Conservation (phyloP, 139 green algal genomes). For the Klebsormidium nitens region DNA sequence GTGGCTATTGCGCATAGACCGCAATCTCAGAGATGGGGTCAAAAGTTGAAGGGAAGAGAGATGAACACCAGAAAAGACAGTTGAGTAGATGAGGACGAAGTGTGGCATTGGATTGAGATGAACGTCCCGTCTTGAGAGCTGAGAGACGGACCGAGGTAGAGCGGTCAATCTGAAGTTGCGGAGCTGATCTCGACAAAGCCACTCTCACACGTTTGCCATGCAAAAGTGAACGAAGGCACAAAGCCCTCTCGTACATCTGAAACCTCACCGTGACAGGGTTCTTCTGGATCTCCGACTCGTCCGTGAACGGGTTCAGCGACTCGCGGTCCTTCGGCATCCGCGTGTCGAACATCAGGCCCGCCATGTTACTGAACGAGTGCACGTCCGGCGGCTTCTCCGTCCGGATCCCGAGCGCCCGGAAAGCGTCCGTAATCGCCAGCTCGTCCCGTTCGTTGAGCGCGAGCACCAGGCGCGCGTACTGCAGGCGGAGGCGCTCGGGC, state of each 20-base stretch:
- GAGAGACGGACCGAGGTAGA: too few relatives aligned
- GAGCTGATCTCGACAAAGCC: too few relatives aligned
- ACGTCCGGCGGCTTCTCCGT: conserved; percentile 52
- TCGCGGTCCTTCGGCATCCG: conserved; percentile 39
- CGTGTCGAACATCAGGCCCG: conserved; percentile 93
- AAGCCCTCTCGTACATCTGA: background rate
- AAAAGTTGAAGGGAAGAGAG: too few relatives aligned
- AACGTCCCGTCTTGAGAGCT: too few relatives aligned
- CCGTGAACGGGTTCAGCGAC: conserved; percentile 30
- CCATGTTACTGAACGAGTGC: conserved; percentile 59
- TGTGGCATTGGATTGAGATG: too few relatives aligned
- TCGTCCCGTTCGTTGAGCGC: conserved; percentile 45
- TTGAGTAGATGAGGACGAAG: too few relatives aligned
- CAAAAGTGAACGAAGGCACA: background rate
- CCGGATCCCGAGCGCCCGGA: conserved; percentile 60
- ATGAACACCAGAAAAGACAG: too few relatives aligned
- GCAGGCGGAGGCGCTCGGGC: conserved; percentile 47
- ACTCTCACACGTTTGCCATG: background rate
- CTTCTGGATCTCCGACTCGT: conserved; percentile 66
- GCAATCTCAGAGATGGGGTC: too few relatives aligned
- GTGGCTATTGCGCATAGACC: too few relatives aligned
- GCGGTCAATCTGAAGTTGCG: too few relatives aligned
- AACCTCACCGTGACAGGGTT: conserved; percentile 53
- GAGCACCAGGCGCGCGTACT: conserved; percentile 72
- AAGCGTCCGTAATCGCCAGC: conserved; percentile 4